Evolutionary conservation across 257 asterid genomes (phyloP).

Genomic region (Ocimum tenuiflorum): DNA sequence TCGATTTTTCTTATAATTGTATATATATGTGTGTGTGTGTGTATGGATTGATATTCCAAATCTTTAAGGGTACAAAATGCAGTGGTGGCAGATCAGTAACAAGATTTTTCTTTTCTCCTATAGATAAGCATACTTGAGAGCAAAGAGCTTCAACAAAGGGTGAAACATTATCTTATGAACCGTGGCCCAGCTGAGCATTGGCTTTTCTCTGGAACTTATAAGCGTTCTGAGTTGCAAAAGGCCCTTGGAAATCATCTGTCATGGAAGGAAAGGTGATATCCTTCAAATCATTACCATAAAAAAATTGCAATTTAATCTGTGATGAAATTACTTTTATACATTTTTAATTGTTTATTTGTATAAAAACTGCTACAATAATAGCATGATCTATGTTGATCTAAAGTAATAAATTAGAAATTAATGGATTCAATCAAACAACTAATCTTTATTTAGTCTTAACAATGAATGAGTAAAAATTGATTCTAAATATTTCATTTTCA

Average conservation of each 20-base stretch:
- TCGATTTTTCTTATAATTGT: background rate
- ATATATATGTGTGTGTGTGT: too few species aligned
- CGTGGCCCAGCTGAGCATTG: constrained; percentile 97
- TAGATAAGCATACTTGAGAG: constrained; percentile 83
- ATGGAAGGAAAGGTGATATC: constrained; percentile 87
- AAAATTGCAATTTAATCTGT: background rate
- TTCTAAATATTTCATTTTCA: too few species aligned
- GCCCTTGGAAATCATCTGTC: constrained; percentile 89
- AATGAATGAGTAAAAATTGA: too few species aligned
- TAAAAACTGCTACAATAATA: too few species aligned
- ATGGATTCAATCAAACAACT: too few species aligned
- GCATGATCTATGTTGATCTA: too few species aligned
- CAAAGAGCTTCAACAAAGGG: constrained; percentile 92
- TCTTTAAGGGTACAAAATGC: background rate
- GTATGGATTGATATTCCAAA: background rate
- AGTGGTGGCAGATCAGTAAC: background rate
- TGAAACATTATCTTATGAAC: constrained; percentile 57
- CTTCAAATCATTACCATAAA: constrained; percentile 6
- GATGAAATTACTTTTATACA: background rate
- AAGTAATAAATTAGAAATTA: too few species aligned
- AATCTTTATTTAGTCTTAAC: too few species aligned
- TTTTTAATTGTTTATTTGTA: too few species aligned
- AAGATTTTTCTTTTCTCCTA: constrained; percentile 12
- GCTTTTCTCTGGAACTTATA: constrained; percentile 73
- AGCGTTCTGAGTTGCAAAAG: constrained; percentile 81